Evolutionary conservation across 345 rosid genomes (phyloP).

Genomic region (Eucalyptus albens): DNA sequence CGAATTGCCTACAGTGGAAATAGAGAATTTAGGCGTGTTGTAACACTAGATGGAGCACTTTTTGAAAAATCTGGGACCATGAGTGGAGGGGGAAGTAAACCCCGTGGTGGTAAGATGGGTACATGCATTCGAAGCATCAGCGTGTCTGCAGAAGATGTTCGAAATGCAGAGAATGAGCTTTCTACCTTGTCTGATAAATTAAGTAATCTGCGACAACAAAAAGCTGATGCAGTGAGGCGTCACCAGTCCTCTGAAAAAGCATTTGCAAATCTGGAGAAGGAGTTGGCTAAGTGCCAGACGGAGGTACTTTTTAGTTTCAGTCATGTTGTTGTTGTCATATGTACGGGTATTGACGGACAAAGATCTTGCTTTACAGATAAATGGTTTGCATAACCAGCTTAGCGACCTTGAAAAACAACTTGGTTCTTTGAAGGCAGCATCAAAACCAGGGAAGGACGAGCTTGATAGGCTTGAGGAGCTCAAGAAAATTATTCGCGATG

Average conservation of each 20-base stretch:
- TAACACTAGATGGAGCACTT: slow-evolving; percentile 91
- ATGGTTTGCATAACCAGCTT: slow-evolving; percentile 69
- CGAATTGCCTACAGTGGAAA: slow-evolving; percentile 78
- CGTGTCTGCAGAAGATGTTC: slow-evolving; percentile 62
- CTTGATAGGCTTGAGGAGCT: slow-evolving; percentile 53
- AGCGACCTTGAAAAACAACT: slow-evolving; percentile 68
- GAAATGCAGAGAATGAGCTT: slow-evolving; percentile 68
- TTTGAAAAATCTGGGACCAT: slow-evolving; percentile 96
- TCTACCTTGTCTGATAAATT: slow-evolving; percentile 35
- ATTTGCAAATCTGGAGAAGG: slow-evolving; percentile 63
- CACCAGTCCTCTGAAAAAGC: slow-evolving; percentile 61
- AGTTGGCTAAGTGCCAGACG: slow-evolving; percentile 72
- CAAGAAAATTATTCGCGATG: slow-evolving; percentile 33
- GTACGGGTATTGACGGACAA: neutral
- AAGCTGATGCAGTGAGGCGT: slow-evolving; percentile 50
- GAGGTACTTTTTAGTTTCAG: slow-evolving; percentile 39
- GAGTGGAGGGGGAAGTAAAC: slow-evolving; percentile 98
- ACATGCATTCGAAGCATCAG: slow-evolving; percentile 72
- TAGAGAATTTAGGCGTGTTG: slow-evolving; percentile 81
- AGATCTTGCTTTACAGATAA: slow-evolving; percentile 33
- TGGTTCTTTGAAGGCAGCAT: slow-evolving; percentile 65
- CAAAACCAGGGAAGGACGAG: slow-evolving; percentile 70
- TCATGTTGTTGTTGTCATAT: neutral
- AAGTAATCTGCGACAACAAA: slow-evolving; percentile 40
- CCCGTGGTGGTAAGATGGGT: slow-evolving; percentile 97